Percentiles rank a stretch among this genome's conserved stretches.
phyloP scores from a whole-genome alignment of 2,329 filamentous ascomycete species.

The Fusarium bulbicola region DNA sequence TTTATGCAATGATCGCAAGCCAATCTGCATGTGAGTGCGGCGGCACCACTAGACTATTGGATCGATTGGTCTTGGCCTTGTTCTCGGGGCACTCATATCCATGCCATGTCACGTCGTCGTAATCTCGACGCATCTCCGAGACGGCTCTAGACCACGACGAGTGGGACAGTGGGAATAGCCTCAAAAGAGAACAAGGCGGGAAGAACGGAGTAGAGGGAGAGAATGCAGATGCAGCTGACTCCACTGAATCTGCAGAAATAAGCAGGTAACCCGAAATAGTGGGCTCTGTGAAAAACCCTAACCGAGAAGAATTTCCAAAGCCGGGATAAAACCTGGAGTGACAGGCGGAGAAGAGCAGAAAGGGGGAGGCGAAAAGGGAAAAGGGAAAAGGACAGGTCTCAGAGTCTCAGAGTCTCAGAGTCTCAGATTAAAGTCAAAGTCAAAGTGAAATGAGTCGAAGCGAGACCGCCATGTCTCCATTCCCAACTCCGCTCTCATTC shows the following conservation, averaged over 20 bases:
- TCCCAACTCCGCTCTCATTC: slow-evolving; percentile 18
- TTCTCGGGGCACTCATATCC: not conserved
- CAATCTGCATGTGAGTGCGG: not conserved
- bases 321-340: slow-evolving; percentile 22
- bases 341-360: slow-evolving; percentile 1
- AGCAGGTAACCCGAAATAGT: slow-evolving; percentile 29
- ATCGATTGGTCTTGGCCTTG: not conserved
- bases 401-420: not conserved
- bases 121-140: slow-evolving; percentile 15
- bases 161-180: slow-evolving; percentile 28
- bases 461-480: slow-evolving; percentile 17
- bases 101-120: slow-evolving; percentile 17
- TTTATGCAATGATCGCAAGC: slow-evolving; percentile 7
- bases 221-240: not conserved
- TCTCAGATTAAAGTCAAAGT: not conserved
- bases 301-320: slow-evolving; percentile 23
- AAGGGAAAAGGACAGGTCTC: not conserved
- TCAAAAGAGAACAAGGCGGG: slow-evolving; percentile 12
- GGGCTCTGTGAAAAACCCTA: slow-evolving; percentile 6
- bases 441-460: not conserved
- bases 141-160: not conserved
- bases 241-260: slow-evolving; percentile 16
- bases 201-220: not conserved
- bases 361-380: slow-evolving; percentile 20
- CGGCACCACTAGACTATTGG: not conserved